A percentile compares a stretch with the other conserved stretches of the same genome.
These are phyloP conservation scores for Mallotus japonicus DNA, from an alignment of 441 rosid genomes.

Conservation along the genomic window DNA sequence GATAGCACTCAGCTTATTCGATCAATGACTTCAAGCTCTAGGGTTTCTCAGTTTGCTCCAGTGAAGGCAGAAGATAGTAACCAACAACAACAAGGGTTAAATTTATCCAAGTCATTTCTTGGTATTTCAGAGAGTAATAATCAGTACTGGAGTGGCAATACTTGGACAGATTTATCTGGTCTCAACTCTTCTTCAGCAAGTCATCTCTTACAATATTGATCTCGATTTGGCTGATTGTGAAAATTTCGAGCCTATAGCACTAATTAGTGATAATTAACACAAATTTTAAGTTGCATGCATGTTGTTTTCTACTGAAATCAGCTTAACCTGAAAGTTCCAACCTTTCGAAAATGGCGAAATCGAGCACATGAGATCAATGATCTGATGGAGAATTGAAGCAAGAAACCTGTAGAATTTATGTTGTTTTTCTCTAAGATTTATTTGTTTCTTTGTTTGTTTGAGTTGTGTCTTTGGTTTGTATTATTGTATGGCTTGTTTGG, in stretches of 20 bases:
- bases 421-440: neutral
- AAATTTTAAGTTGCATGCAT: slow-evolving; percentile 5
- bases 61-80: slow-evolving; percentile 70
- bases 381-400: neutral
- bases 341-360: neutral
- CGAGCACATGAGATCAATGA: neutral
- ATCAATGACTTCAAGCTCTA: slow-evolving; percentile 41
- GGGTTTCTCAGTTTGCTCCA: slow-evolving; percentile 48
- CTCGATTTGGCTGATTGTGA: neutral
- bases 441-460: neutral
- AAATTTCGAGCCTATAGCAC: neutral
- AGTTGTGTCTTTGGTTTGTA: slow-evolving; percentile 1
- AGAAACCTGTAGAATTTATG: slow-evolving; percentile 5
- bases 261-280: neutral
- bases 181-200: slow-evolving; percentile 65
- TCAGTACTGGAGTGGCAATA: slow-evolving; percentile 59
- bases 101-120: slow-evolving; percentile 41
- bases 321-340: slow-evolving; percentile 13
- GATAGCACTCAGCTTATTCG: slow-evolving; percentile 22
- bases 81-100: slow-evolving; percentile 34
- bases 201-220: slow-evolving; percentile 35
- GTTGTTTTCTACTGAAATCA: slow-evolving; percentile 12
- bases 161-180: slow-evolving; percentile 83
- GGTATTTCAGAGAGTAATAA: slow-evolving; percentile 37
- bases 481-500: neutral